These are phyloP conservation scores for Globisporangium takayamanum DNA, from an alignment of 352 stramenopile species.

Conservation along the genomic window DNA sequence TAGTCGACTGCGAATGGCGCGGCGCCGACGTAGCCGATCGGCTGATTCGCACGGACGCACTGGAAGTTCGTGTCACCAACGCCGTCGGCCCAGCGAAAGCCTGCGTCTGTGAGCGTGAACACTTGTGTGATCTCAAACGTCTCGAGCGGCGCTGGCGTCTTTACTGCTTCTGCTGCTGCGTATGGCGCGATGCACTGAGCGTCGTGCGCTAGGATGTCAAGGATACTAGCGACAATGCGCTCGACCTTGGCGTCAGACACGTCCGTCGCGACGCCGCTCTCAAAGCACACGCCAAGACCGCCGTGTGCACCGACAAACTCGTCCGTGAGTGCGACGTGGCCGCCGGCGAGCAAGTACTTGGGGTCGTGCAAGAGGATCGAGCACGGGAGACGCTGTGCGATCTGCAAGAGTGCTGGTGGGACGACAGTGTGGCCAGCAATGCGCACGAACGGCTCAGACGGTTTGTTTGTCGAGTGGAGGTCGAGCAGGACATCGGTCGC, in stretches of 20 bases:
- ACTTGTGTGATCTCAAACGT: slow-evolving; percentile 54
- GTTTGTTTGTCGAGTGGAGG: slow-evolving; percentile 77
- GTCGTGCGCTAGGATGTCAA: slow-evolving; percentile 46
- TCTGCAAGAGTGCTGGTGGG: slow-evolving; percentile 15
- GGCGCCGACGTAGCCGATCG: slow-evolving; percentile 42
- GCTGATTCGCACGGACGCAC: slow-evolving; percentile 22
- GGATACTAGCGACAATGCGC: slow-evolving; percentile 29
- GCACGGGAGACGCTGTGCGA: slow-evolving; percentile 39
- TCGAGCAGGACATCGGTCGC: slow-evolving; percentile 58
- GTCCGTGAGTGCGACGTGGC: slow-evolving; percentile 54
- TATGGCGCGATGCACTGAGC: slow-evolving; percentile 21
- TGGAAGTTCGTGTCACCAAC: slow-evolving; percentile 65
- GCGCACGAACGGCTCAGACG: slow-evolving; percentile 57
- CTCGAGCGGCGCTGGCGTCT: neutral
- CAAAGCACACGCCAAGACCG: slow-evolving; percentile 59
- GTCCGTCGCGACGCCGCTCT: slow-evolving; percentile 58
- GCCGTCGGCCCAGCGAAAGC: slow-evolving; percentile 50
- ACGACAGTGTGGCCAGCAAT: slow-evolving; percentile 37
- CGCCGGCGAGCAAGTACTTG: slow-evolving; percentile 45
- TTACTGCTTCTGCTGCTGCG: neutral
- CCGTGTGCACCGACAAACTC: slow-evolving; percentile 59
- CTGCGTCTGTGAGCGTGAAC: slow-evolving; percentile 47
- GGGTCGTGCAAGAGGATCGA: slow-evolving; percentile 64
- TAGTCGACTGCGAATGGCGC: slow-evolving; percentile 42
- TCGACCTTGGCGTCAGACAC: slow-evolving; percentile 40